Conservation (phyloP, 2,329 filamentous ascomycete genomes). For the Pyricularia pennisetigena region DNA sequence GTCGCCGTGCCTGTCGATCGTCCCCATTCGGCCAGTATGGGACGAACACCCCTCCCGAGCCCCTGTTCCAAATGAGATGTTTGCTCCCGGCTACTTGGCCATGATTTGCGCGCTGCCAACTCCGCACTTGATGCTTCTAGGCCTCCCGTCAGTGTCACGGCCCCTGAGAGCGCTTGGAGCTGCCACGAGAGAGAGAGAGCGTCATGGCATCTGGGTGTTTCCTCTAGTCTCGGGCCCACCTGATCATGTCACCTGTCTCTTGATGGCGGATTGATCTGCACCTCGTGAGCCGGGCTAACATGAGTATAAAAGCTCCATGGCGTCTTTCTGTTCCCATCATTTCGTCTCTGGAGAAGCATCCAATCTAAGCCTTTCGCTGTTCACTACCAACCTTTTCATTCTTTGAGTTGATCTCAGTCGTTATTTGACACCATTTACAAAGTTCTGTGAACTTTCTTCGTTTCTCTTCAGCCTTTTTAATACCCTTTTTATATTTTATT, state of each 20-base stretch:
- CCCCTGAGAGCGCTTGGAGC: background rate
- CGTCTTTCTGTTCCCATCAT: background rate
- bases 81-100: background rate
- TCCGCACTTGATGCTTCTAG: background rate
- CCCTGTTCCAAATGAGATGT: background rate
- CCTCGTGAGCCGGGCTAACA: background rate
- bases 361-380: background rate
- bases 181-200: background rate
- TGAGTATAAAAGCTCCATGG: background rate
- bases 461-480: background rate
- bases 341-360: background rate
- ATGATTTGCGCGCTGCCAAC: background rate
- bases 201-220: background rate
- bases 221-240: background rate
- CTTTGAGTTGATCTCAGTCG: conserved; percentile 6
- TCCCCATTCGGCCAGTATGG: background rate
- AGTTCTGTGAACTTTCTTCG: conserved; percentile 5
- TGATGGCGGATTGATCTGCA: background rate
- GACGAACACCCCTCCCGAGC: background rate
- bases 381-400: background rate
- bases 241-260: background rate
- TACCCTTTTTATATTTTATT: background rate
- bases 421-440: background rate
- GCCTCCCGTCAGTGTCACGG: background rate
- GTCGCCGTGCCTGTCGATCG: background rate